Evolutionary conservation across 768 basidiomycete species (phyloP).

Genomic region (Calocera cornea): DNA sequence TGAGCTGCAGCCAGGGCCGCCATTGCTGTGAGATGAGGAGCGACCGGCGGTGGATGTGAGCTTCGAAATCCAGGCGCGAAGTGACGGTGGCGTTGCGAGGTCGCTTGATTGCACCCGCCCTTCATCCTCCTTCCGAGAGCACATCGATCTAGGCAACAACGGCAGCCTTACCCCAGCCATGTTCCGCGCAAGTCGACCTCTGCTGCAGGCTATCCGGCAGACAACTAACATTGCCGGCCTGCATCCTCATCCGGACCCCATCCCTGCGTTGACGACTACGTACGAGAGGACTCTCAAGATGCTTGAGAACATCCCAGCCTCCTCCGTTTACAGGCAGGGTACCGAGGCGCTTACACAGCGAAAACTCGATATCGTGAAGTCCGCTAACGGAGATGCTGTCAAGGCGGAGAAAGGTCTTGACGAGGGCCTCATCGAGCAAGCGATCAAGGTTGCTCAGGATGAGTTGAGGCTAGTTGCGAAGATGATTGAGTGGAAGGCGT

Average conservation of each 20-base stretch:
- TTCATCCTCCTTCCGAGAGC: too few species aligned
- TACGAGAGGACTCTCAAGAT: conserved; percentile 57
- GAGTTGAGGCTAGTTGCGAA: conserved; percentile 64
- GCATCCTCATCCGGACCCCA: conserved; percentile 66
- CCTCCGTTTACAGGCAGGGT: conserved; percentile 81
- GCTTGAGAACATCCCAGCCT: conserved; percentile 54
- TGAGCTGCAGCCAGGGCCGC: too few species aligned
- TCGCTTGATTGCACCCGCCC: neutral
- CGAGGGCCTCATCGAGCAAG: conserved; percentile 80
- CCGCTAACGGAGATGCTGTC: conserved; percentile 47
- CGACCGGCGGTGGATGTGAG: too few species aligned
- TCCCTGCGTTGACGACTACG: conserved; percentile 59
- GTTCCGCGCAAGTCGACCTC: conserved; percentile 58
- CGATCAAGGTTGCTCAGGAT: conserved; percentile 65
- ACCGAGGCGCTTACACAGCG: conserved; percentile 72
- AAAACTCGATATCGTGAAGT: conserved; percentile 60
- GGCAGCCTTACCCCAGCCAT: conserved; percentile 33
- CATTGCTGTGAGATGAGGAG: too few species aligned
- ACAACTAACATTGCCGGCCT: conserved; percentile 84
- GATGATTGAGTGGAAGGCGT: conserved; percentile 96
- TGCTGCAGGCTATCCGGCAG: conserved; percentile 40
- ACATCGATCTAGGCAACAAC: too few species aligned
- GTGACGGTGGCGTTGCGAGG: too few species aligned
- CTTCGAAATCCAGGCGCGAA: too few species aligned
- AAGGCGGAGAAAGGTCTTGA: conserved; percentile 60